phyloP scores from a whole-genome alignment of 75 land plant species.

The Pseudotsuga menziesii region DNA sequence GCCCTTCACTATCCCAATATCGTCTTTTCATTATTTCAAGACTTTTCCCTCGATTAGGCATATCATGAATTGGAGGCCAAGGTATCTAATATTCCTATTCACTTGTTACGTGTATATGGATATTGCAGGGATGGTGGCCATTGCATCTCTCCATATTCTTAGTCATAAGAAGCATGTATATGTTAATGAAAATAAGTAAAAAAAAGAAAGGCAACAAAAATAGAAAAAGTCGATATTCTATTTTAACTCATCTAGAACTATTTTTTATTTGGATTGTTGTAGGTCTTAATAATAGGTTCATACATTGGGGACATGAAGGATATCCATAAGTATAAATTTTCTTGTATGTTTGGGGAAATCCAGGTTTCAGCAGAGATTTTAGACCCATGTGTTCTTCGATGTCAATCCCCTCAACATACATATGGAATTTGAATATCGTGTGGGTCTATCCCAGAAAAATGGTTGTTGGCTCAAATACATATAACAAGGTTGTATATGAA shows the following conservation, averaged over 20 bases:
- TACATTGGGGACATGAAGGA: constrained; percentile 41
- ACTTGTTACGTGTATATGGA: too few relatives aligned
- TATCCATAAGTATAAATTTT: constrained; percentile 38
- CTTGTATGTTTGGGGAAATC: constrained; percentile 87
- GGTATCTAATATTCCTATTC: constrained; percentile 29
- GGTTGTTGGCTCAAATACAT: background rate
- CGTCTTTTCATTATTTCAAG: constrained; percentile 64
- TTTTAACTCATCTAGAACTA: background rate
- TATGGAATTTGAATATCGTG: constrained; percentile 79
- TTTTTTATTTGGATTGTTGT: constrained; percentile 2
- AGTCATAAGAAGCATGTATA: background rate
- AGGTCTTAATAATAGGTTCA: constrained; percentile 61
- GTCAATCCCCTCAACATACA: constrained; percentile 65
- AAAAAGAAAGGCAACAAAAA: background rate
- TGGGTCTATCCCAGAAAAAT: constrained; percentile 11
- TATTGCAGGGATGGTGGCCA: background rate
- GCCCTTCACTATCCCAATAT: constrained; percentile 56
- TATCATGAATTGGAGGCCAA: constrained; percentile 47
- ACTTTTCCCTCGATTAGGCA: constrained; percentile 85
- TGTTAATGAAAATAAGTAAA: background rate
- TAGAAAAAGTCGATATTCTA: background rate
- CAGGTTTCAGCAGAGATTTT: constrained; percentile 81
- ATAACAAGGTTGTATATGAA: constrained; percentile 34
- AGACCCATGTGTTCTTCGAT: constrained; percentile 42
- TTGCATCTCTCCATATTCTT: background rate